Conservation (phyloP, 2,329 filamentous ascomycete genomes). For the Ophiocordyceps camponoti-floridani region DNA sequence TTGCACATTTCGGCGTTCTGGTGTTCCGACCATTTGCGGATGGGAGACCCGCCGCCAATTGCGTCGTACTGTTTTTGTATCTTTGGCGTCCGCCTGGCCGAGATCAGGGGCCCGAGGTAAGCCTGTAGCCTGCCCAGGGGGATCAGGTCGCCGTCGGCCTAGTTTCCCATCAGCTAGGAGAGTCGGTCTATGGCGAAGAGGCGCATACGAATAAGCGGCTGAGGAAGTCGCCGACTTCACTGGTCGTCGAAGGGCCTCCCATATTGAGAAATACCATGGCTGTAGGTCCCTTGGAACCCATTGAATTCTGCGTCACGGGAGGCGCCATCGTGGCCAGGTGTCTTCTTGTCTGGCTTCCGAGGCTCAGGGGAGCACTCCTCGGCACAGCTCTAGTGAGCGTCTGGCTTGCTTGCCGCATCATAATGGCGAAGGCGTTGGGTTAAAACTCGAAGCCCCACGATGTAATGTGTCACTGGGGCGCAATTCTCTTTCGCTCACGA, state of each 20-base stretch:
- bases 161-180: neutral
- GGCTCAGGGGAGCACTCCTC: constrained; percentile 8
- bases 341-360: constrained; percentile 12
- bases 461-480: neutral
- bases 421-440: constrained; percentile 3
- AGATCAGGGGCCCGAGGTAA: constrained; percentile 80
- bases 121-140: constrained; percentile 83
- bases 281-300: constrained; percentile 60
- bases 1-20: constrained; percentile 95
- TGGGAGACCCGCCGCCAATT: constrained; percentile 94
- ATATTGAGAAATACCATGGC: constrained; percentile 99
- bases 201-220: constrained; percentile 67
- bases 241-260: constrained; percentile 79
- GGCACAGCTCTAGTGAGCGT: constrained; percentile 12
- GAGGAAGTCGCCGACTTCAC: constrained; percentile 79
- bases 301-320: constrained; percentile 63
- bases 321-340: constrained; percentile 31
- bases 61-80: constrained; percentile 90
- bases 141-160: constrained; percentile 89
- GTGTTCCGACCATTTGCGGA: constrained; percentile 94
- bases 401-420: constrained; percentile 14
- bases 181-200: neutral
- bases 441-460: neutral
- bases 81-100: constrained; percentile 76
- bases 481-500: neutral